A percentile compares a stretch with the other conserved stretches of the same genome.
These are phyloP conservation scores for Panaeolus cyanescens DNA, from an alignment of 768 basidiomycete genomes.

Conservation along the genomic window DNA sequence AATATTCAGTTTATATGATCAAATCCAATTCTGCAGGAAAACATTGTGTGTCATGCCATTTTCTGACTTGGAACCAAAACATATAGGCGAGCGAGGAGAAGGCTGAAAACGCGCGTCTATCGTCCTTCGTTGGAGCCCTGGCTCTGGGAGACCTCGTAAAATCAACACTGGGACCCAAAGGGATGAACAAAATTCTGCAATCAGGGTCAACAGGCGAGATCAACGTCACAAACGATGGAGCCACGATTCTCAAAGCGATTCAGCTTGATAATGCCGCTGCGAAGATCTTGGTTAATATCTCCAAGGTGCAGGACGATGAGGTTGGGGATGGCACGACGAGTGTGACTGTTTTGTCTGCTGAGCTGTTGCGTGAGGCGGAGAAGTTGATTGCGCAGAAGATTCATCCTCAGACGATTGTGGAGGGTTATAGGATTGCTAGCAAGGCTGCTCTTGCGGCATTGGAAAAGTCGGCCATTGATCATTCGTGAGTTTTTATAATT, in stretches of 20 bases:
- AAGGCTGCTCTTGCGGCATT: constrained; percentile 82
- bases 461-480: constrained; percentile 79
- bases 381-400: constrained; percentile 90
- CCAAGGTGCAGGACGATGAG: constrained; percentile 99
- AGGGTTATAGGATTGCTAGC: constrained; percentile 94
- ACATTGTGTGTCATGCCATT: background rate
- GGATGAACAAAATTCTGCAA: constrained; percentile 99
- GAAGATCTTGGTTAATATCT: constrained; percentile 99
- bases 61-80: constrained; percentile 7
- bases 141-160: constrained; percentile 98
- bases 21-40: background rate
- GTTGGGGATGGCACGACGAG: constrained; percentile 94
- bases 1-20: background rate
- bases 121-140: constrained; percentile 96
- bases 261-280: constrained; percentile 98
- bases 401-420: constrained; percentile 97
- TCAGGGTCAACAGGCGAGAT: constrained; percentile 88
- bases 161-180: constrained; percentile 97
- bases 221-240: constrained; percentile 98
- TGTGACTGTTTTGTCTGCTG: constrained; percentile 90
- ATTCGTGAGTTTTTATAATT: constrained; percentile 59
- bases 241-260: constrained; percentile 96
- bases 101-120: constrained; percentile 96
- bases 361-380: constrained; percentile 93
- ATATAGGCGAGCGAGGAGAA: constrained; percentile 86